Conservation (phyloP, 306 rosid genomes). For the Cicer arietinum region DNA sequence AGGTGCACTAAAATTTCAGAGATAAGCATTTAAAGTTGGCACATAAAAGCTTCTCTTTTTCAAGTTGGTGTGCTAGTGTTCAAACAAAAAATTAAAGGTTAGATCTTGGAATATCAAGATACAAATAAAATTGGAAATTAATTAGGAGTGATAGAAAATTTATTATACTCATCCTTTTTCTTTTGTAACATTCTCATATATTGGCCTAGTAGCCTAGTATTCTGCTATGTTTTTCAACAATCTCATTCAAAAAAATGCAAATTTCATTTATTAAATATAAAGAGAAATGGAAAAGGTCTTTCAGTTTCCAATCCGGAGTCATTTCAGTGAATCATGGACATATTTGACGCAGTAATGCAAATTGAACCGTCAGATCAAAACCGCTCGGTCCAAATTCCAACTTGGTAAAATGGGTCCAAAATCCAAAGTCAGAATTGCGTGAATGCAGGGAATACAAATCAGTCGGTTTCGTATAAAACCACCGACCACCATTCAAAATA, state of each 20-base stretch:
- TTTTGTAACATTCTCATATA: too few relatives aligned
- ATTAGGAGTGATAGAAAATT: background rate
- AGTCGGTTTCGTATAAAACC: background rate
- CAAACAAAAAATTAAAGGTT: conserved; percentile 8
- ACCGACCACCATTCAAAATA: background rate
- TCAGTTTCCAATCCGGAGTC: background rate
- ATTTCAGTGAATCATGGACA: background rate
- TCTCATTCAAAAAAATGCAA: background rate
- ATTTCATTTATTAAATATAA: conserved; percentile 10
- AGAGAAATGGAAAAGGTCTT: background rate
- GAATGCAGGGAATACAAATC: background rate
- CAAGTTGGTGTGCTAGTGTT: background rate
- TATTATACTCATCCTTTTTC: background rate
- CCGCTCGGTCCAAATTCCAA: background rate
- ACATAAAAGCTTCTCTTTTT: background rate
- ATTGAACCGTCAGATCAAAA: background rate
- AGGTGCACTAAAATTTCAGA: background rate
- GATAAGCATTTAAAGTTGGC: conserved; percentile 26
- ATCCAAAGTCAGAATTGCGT: background rate
- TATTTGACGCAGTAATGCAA: background rate
- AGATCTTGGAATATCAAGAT: background rate
- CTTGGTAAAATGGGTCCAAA: background rate
- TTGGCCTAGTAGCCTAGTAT: background rate
- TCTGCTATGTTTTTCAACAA: background rate
- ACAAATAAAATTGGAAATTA: conserved; percentile 25